Evolutionary conservation across 148 eudicot species (phyloP).

Genomic region (Cornus kousa): DNA sequence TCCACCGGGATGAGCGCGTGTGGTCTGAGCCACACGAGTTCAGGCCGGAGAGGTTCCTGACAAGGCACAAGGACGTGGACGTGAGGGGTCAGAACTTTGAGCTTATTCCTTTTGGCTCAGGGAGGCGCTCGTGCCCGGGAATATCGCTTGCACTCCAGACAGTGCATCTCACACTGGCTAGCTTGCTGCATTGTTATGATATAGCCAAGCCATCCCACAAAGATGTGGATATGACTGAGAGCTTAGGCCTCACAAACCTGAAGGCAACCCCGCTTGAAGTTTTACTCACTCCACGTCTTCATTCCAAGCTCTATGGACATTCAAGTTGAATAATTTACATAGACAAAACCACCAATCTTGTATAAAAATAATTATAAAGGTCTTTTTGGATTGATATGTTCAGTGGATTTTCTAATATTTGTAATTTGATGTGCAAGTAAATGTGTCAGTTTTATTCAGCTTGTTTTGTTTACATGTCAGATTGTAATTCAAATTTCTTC

Average conservation of each 20-base stretch:
- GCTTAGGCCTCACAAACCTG: slow-evolving; percentile 12
- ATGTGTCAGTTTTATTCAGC: too few species aligned
- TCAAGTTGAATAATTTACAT: neutral
- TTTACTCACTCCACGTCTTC: slow-evolving; percentile 8
- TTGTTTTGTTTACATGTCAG: too few species aligned
- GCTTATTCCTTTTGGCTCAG: slow-evolving; percentile 1
- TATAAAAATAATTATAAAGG: too few species aligned
- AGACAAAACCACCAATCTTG: too few species aligned
- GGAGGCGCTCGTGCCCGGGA: neutral
- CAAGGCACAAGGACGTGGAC: too few species aligned
- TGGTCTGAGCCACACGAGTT: slow-evolving; percentile 4
- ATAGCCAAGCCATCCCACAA: neutral
- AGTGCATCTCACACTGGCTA: neutral
- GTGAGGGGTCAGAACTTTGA: neutral
- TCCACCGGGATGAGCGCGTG: slow-evolving; percentile 7
- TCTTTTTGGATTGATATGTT: too few species aligned
- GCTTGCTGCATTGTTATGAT: neutral
- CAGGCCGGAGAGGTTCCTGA: neutral
- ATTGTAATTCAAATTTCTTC: too few species aligned
- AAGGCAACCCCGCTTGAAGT: slow-evolving; percentile 11
- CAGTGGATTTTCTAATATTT: too few species aligned
- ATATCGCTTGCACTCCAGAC: neutral
- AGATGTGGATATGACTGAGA: slow-evolving; percentile 15
- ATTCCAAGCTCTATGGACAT: slow-evolving; percentile 1
- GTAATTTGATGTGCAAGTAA: too few species aligned